A percentile compares a stretch with the other conserved stretches of the same genome.
Conservation (phyloP, 2,329 filamentous ascomycete species). For the Metarhizium sp. region DNA sequence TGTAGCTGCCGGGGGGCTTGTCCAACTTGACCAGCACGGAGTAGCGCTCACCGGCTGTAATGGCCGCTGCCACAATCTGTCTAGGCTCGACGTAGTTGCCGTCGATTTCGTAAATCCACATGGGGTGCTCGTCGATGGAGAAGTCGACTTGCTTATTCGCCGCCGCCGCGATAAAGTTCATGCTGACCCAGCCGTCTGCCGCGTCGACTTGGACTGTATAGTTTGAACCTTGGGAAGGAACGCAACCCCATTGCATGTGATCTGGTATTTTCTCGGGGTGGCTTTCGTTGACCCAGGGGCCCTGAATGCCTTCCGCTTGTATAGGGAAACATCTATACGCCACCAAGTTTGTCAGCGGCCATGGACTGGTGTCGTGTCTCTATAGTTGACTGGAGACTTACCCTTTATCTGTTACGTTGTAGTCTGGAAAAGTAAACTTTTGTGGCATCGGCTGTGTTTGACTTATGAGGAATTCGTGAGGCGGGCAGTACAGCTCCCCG, state of each 20-base stretch:
- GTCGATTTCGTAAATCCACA: slow-evolving; percentile 34
- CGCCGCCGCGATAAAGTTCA: too few relatives aligned
- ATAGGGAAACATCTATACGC: too few relatives aligned
- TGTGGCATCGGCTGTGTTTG: background rate
- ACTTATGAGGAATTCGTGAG: background rate
- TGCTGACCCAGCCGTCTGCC: too few relatives aligned
- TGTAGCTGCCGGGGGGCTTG: slow-evolving; percentile 25
- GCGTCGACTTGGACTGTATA: slow-evolving; percentile 4
- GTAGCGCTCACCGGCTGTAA: slow-evolving; percentile 26
- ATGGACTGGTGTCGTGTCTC: too few relatives aligned
- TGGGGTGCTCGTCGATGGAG: slow-evolving; percentile 32
- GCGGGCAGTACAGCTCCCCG: slow-evolving; percentile 4
- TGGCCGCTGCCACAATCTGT: slow-evolving; percentile 13
- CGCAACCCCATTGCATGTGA: too few relatives aligned
- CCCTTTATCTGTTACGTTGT: background rate
- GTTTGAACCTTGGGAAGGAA: too few relatives aligned
- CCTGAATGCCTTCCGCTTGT: too few relatives aligned
- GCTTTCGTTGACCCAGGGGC: too few relatives aligned
- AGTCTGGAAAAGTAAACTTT: background rate
- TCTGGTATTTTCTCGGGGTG: too few relatives aligned
- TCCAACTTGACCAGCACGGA: slow-evolving; percentile 29
- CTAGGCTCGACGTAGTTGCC: slow-evolving; percentile 30
- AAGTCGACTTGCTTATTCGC: slow-evolving; percentile 8
- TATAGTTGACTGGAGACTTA: too few relatives aligned
- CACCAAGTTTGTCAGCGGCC: too few relatives aligned